phyloP scores from a whole-genome alignment of 257 asterid genomes.

The Solanum pimpinellifolium region DNA sequence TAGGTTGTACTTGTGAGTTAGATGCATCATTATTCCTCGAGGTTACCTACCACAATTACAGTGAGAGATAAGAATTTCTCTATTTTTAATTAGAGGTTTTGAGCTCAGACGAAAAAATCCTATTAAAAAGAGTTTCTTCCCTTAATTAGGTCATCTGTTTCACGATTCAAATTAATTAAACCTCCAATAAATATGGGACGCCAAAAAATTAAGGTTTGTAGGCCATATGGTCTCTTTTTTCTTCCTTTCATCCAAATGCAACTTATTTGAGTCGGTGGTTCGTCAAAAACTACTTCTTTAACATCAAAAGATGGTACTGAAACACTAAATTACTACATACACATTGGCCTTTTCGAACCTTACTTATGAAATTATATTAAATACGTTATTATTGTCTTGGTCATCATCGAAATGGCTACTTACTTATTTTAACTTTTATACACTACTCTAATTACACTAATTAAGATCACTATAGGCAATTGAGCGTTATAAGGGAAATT shows the following conservation, averaged over 20 bases:
- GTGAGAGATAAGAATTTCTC: rapidly evolving
- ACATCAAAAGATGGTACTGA: not conserved
- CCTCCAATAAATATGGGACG: not conserved
- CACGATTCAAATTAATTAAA: not conserved
- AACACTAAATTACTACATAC: not conserved
- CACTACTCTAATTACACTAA: not conserved
- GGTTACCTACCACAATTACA: not conserved
- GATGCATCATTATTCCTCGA: not conserved
- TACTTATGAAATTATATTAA: not conserved
- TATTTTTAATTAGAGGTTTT: not conserved
- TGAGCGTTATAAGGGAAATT: not conserved
- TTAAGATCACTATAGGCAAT: not conserved
- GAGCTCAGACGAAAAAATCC: not conserved
- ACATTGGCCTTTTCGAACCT: rapidly evolving
- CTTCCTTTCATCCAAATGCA: not conserved
- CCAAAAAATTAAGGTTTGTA: not conserved
- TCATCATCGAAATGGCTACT: not conserved
- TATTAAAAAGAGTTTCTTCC: not conserved
- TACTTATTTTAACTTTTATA: not conserved
- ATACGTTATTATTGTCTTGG: not conserved
- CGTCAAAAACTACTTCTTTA: not conserved
- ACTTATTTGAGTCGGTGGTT: not conserved
- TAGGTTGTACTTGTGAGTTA: not conserved
- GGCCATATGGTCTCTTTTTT: not conserved
- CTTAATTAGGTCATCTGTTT: not conserved